Conservation (phyloP, 83 land plant species). For the Picea mariana region DNA sequence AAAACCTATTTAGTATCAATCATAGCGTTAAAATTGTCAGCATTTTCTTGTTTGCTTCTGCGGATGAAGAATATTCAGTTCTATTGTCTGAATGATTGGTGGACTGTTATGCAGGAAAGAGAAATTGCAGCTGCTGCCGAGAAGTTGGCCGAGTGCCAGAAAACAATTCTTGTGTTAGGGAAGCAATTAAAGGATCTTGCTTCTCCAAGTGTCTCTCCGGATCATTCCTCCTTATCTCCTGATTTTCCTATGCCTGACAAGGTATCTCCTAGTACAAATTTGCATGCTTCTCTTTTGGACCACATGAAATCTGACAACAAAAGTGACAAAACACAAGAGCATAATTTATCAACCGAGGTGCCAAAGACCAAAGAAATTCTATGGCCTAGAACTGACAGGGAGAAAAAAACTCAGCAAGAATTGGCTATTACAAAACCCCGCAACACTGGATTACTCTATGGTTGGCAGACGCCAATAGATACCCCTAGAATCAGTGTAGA, state of each 20-base stretch:
- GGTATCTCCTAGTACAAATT: constrained; percentile 18
- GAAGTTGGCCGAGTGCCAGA: constrained; percentile 83
- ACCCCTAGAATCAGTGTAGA: too few relatives aligned
- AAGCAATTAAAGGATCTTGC: constrained; percentile 55
- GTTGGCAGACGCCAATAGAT: background rate
- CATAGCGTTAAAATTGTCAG: too few relatives aligned
- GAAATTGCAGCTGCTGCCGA: constrained; percentile 79
- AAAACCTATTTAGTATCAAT: too few relatives aligned
- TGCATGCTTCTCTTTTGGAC: background rate
- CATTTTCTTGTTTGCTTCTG: too few relatives aligned
- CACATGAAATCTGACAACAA: background rate
- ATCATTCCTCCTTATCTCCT: too few relatives aligned
- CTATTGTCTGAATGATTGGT: too few relatives aligned
- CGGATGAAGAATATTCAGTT: too few relatives aligned
- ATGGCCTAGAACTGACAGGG: constrained; percentile 16
- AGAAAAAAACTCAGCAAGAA: background rate
- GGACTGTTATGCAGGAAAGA: constrained; percentile 44
- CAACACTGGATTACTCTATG: background rate
- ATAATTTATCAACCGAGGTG: background rate
- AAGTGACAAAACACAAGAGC: background rate
- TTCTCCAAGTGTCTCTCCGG: constrained; percentile 34
- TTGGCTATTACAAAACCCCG: constrained; percentile 21
- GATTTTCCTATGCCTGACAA: background rate
- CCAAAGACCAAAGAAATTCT: constrained; percentile 21
- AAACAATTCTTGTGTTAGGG: constrained; percentile 69